Conservation (phyloP, 495 filamentous ascomycete species). For the Penicillium parvum region DNA sequence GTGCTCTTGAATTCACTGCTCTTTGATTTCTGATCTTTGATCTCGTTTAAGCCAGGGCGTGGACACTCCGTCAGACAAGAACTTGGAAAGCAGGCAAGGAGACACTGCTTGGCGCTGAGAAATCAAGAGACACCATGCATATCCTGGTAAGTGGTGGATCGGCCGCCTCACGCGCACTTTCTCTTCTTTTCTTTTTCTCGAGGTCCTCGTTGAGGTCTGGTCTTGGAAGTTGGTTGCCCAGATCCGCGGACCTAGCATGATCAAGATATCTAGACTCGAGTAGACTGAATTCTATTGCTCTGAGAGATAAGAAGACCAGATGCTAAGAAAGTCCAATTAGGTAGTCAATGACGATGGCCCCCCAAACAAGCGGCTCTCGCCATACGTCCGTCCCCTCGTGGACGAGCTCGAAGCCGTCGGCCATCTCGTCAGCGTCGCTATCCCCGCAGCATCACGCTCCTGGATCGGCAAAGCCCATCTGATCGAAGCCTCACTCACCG, state of each 20-base stretch:
- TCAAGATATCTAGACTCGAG: too few species aligned
- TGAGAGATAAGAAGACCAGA: too few species aligned
- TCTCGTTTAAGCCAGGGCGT: constrained; percentile 4
- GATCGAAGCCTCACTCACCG: constrained; percentile 76
- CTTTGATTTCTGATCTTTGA: neutral
- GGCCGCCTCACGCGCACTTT: constrained; percentile 3
- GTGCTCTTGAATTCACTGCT: neutral
- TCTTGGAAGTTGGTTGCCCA: neutral
- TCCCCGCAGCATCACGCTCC: constrained; percentile 84
- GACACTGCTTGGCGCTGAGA: constrained; percentile 12
- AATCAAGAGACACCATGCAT: constrained; percentile 33
- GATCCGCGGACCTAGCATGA: too few species aligned
- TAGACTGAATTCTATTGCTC: too few species aligned
- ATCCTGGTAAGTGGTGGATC: constrained; percentile 38
- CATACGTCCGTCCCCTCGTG: constrained; percentile 84
- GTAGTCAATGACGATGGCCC: constrained; percentile 94
- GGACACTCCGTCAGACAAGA: constrained; percentile 8
- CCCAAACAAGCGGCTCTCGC: constrained; percentile 77
- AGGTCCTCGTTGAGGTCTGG: neutral
- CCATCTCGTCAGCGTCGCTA: constrained; percentile 83
- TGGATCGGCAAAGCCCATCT: constrained; percentile 99
- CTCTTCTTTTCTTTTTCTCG: constrained; percentile 8
- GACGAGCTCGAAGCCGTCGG: constrained; percentile 69
- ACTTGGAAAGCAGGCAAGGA: constrained; percentile 6
- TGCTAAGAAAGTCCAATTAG: too few species aligned